Evolutionary conservation across 2,329 filamentous ascomycete genomes (phyloP).

Genomic region (Fusarium nisikadoi): DNA sequence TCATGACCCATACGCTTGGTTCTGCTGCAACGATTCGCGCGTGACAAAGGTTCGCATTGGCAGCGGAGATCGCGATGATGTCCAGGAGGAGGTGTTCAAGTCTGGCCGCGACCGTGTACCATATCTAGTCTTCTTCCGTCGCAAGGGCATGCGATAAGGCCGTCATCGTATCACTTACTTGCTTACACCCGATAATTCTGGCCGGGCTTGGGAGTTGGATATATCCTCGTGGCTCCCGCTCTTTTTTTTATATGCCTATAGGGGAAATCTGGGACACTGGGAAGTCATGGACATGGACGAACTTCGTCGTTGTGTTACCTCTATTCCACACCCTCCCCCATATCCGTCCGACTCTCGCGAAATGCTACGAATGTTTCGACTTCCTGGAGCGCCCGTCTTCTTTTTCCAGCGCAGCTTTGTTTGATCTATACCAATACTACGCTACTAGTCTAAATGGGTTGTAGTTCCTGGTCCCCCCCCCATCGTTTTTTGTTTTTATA

Average conservation of each 20-base stretch:
- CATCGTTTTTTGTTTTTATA: not conserved
- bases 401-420: slow-evolving; percentile 7
- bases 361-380: not conserved
- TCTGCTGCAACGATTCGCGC: slow-evolving; percentile 59
- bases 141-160: slow-evolving; percentile 47
- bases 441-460: not conserved
- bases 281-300: not conserved
- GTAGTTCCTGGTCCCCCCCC: not conserved
- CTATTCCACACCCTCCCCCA: not conserved
- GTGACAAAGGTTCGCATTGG: slow-evolving; percentile 57
- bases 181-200: not conserved
- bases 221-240: not conserved
- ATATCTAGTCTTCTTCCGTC: slow-evolving; percentile 59
- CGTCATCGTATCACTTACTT: not conserved
- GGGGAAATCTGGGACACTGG: not conserved
- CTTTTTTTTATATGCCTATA: not conserved
- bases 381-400: not conserved
- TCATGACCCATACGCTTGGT: slow-evolving; percentile 58
- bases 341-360: not conserved
- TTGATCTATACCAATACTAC: not conserved
- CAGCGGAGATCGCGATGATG: slow-evolving; percentile 48
- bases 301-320: not conserved
- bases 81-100: slow-evolving; percentile 54
- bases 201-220: not conserved
- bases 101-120: slow-evolving; percentile 53